Evolutionary conservation across 768 basidiomycete genomes (phyloP).

Genomic region (Dioszegia hungarica): DNA sequence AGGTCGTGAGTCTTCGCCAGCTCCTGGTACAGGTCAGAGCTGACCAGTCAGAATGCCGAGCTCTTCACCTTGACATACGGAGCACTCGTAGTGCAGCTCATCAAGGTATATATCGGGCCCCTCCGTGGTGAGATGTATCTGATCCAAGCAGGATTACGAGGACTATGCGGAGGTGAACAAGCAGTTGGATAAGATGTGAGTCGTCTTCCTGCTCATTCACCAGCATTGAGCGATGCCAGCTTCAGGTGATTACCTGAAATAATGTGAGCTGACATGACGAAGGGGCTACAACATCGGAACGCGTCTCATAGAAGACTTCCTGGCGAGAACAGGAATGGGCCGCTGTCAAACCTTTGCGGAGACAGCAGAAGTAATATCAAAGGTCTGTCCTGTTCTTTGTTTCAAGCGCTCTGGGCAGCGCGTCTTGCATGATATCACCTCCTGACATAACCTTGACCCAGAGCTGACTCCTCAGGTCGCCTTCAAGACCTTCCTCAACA

Average conservation of each 20-base stretch:
- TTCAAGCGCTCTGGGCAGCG: background rate
- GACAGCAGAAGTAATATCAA: conserved; percentile 89
- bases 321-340: conserved; percentile 86
- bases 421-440: no score
- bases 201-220: no score
- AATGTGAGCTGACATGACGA: no score
- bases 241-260: no score
- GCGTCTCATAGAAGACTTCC: conserved; percentile 91
- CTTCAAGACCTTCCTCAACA: conserved; percentile 95
- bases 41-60: conserved; percentile 73
- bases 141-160: conserved; percentile 67
- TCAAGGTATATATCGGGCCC: conserved; percentile 55
- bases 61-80: conserved; percentile 96
- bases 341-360: conserved; percentile 89
- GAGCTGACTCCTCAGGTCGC: conserved; percentile 65
- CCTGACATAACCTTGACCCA: background rate
- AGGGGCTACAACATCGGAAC: conserved; percentile 99
- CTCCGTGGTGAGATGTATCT: background rate
- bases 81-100: conserved; percentile 93
- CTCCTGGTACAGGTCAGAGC: background rate
- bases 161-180: conserved; percentile 82
- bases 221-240: no score
- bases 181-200: conserved; percentile 79
- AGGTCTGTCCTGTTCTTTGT: conserved; percentile 56
- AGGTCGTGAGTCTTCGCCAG: conserved; percentile 64